Evolutionary conservation across 163 green algal genomes (phyloP), one percentile per base, ranked within the genome.

Genomic region (Trebouxia gelatinosa): DNA sequence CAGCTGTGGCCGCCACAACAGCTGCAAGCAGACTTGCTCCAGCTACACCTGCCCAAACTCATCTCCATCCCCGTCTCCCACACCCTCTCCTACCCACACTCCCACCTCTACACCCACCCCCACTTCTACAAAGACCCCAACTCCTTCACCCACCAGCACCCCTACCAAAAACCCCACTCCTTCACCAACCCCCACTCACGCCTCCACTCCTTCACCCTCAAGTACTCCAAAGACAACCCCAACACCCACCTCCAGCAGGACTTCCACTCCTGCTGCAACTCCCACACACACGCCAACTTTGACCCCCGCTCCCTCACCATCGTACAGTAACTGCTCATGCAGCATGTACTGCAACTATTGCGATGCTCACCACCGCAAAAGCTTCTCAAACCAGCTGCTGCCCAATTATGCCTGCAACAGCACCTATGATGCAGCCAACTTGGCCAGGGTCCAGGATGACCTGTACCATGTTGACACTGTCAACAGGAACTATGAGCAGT

Each of bases 281-380:
- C 46, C 46, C 13, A 58, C 46, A 13, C 13, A 13, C 65, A 58
- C 65, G 21, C 31, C 61, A 19, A 26, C 32, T 17, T 46, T 46
- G 61, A 43, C 61, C 32, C 32, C 32, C 19, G 5, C 57, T 11
- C 61, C 61, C 11, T 29, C 61, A 31, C 16, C 61, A 31, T 31
- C 31, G 2, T 28, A 23, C 61, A 31, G 9, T 5, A 46, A 70
- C 61, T 70, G 61, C 34, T 29, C 31, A 31, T 70, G 61, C 61
- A 46, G n/a, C 32, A 70, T 70, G 32, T 70, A 72, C 64, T 72
- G 64, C 64, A 72, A 72, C 64, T 72, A 72, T 37, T 72, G 64
- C 21, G 64, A 72, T 37, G 34, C 21, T 23, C 16, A 9, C 17
- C 62, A 71, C 23, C 62, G 62, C 35, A 71, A 13, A 34, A 71